phyloP scores from a whole-genome alignment of 768 basidiomycete species.

The Lactarius hengduanensis region DNA sequence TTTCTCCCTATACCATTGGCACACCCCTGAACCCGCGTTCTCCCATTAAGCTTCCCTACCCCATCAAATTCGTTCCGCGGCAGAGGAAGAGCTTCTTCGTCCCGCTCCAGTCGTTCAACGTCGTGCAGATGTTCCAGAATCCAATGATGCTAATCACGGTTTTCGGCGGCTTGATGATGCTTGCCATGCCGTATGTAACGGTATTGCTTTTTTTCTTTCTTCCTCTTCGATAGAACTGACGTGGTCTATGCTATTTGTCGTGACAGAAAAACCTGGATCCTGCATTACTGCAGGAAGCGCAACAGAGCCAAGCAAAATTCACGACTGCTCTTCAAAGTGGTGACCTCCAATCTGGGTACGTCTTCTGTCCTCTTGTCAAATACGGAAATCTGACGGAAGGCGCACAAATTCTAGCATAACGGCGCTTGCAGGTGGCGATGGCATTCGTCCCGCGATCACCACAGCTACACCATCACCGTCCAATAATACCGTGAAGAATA shows the following conservation, averaged over 20 bases:
- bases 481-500: constrained; percentile 13
- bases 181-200: constrained; percentile 75
- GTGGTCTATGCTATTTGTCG: neutral
- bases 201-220: constrained; percentile 39
- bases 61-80: constrained; percentile 54
- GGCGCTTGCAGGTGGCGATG: constrained; percentile 13
- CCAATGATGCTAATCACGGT: constrained; percentile 85
- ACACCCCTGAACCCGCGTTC: constrained; percentile 65
- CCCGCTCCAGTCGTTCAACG: constrained; percentile 68
- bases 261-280: constrained; percentile 75
- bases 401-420: constrained; percentile 14
- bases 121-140: constrained; percentile 73
- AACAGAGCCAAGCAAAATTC: constrained; percentile 57
- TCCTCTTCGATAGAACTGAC: neutral
- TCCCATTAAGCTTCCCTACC: constrained; percentile 56
- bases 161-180: constrained; percentile 60
- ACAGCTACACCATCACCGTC: constrained; percentile 21
- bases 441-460: constrained; percentile 8
- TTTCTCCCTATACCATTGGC: constrained; percentile 63
- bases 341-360: constrained; percentile 44
- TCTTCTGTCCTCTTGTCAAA: neutral
- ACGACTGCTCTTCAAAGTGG: constrained; percentile 54
- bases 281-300: constrained; percentile 61
- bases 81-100: constrained; percentile 63
- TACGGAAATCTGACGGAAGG: neutral